phyloP scores from a whole-genome alignment of 208 protist species.

The Crithidia bombi region DNA sequence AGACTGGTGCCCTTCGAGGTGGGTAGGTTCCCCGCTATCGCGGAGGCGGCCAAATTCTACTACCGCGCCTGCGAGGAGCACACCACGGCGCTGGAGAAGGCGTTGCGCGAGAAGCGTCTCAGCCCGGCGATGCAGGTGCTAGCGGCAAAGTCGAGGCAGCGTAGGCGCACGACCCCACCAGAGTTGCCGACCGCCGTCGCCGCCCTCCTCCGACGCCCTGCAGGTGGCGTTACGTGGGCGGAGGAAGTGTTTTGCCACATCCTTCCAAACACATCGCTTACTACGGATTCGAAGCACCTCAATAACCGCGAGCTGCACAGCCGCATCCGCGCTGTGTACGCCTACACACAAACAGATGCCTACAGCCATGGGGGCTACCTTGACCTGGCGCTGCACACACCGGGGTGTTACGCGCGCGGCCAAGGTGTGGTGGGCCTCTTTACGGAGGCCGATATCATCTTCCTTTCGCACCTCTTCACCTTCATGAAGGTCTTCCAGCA shows the following conservation, averaged over 20 bases:
- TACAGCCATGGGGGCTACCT: constrained; percentile 25
- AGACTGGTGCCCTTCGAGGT: constrained; percentile 8
- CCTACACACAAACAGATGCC: constrained; percentile 22
- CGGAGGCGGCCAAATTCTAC: constrained; percentile 12
- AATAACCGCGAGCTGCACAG: constrained; percentile 5
- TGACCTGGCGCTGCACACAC: constrained; percentile 4
- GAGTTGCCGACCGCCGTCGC: not conserved
- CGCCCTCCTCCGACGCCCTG: not conserved
- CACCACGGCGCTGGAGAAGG: not conserved
- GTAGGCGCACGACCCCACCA: not conserved
- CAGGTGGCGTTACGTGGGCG: constrained; percentile 12
- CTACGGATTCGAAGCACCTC: not conserved
- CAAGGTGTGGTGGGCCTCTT: not conserved
- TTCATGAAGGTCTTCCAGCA: constrained; percentile 30
- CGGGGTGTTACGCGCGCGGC: not conserved
- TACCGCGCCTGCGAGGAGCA: not conserved
- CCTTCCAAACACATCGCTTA: constrained; percentile 3
- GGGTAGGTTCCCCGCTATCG: constrained; percentile 11
- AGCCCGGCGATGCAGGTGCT: not conserved
- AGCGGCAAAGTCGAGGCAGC: not conserved
- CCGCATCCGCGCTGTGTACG: constrained; percentile 28
- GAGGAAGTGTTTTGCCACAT: constrained; percentile 13
- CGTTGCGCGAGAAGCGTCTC: not conserved
- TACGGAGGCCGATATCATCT: not conserved
- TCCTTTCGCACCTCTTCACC: constrained; percentile 15